Percentiles rank a stretch among this genome's conserved stretches.
Evolutionary conservation across 225 moss, liverwort and hornwort genomes (phyloP).

Genomic region (Climacium dendroides): DNA sequence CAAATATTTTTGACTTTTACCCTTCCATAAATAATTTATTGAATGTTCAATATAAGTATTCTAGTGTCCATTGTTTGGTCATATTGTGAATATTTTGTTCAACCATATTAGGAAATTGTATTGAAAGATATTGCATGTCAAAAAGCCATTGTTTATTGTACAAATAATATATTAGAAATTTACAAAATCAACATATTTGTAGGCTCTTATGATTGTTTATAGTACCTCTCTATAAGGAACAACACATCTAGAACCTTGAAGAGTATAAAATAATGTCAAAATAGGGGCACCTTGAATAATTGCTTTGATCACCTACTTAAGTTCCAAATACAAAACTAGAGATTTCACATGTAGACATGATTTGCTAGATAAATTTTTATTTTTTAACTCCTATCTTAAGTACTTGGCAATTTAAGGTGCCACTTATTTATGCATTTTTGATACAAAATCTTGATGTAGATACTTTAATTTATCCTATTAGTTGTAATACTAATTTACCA

Average conservation of each 20-base stretch:
- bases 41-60: background rate
- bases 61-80: background rate
- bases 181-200: too few relatives aligned
- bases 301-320: background rate
- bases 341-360: background rate
- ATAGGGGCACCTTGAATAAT: background rate
- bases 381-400: background rate
- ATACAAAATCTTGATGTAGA: background rate
- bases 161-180: too few relatives aligned
- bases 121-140: background rate
- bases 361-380: background rate
- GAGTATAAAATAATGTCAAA: background rate
- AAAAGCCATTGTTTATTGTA: background rate
- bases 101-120: background rate
- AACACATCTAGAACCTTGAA: background rate
- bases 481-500: background rate
- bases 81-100: background rate
- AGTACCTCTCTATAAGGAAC: accelerated
- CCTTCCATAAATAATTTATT: background rate
- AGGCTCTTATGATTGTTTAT: background rate
- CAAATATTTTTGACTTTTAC: background rate
- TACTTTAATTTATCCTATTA: background rate
- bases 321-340: background rate
- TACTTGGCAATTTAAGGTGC: background rate
- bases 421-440: too few relatives aligned